Percentiles rank a stretch among this genome's conserved stretches.
These are phyloP conservation scores for Nakazawaea wyomingensis DNA, from an alignment of 805 yeast species.

Conservation along the genomic window DNA sequence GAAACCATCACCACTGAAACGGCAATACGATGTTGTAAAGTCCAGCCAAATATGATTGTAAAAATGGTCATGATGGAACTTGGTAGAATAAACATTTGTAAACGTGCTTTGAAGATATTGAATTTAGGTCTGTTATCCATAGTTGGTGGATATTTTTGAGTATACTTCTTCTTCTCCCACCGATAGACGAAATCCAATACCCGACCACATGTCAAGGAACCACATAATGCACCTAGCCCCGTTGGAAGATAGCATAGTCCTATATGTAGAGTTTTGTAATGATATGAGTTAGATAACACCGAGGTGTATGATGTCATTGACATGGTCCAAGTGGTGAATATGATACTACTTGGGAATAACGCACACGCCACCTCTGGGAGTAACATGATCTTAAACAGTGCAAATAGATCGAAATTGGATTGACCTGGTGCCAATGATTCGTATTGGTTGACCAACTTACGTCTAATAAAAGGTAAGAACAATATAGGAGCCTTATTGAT, in stretches of 20 bases:
- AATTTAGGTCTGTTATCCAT: constrained; percentile 27
- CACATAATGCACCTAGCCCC: constrained; percentile 61
- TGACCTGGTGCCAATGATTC: constrained; percentile 23
- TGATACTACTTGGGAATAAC: constrained; percentile 54
- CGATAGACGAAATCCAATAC: constrained; percentile 37
- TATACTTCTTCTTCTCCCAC: constrained; percentile 13
- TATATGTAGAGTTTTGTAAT: constrained; percentile 47
- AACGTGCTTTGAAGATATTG: constrained; percentile 45
- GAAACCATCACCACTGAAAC: constrained; percentile 46
- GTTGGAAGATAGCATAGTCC: constrained; percentile 74
- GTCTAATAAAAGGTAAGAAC: constrained; percentile 4
- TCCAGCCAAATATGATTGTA: constrained; percentile 59
- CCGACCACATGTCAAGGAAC: constrained; percentile 56
- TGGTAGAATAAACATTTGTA: constrained; percentile 38
- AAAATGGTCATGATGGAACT: constrained; percentile 33
- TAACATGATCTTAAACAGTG: constrained; percentile 39
- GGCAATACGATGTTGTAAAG: constrained; percentile 37
- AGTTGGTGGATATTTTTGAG: not conserved
- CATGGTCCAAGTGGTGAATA: constrained; percentile 68
- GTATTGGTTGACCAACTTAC: constrained; percentile 1
- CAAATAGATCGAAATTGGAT: constrained; percentile 23
- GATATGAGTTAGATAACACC: constrained; percentile 42
- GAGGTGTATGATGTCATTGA: constrained; percentile 62
- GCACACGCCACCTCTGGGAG: constrained; percentile 41
- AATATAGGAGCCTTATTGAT: constrained; percentile 13